Conservation (phyloP, 2,329 filamentous ascomycete species). For the Fusarium sp. region DNA sequence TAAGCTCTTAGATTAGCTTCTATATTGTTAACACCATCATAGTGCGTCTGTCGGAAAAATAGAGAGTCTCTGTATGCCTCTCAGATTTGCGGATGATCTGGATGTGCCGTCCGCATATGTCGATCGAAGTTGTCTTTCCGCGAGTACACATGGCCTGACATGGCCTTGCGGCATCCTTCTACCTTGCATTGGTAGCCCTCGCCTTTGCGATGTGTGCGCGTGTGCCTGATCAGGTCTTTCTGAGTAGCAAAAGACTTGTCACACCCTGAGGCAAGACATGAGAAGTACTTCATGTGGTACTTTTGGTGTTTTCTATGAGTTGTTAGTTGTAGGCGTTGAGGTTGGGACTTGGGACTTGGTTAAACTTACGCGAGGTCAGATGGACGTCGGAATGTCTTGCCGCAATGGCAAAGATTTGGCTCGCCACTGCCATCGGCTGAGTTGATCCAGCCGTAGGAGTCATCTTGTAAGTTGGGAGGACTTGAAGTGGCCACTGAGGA, state of each 20-base stretch:
- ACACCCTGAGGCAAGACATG: slow-evolving; percentile 39
- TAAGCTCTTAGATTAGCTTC: slow-evolving; percentile 12
- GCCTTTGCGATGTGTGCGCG: slow-evolving; percentile 41
- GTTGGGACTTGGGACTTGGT: background rate
- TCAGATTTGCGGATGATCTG: slow-evolving; percentile 39
- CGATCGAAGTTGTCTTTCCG: slow-evolving; percentile 44
- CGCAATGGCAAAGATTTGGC: slow-evolving; percentile 36
- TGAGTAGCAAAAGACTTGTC: slow-evolving; percentile 42
- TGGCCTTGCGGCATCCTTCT: slow-evolving; percentile 42
- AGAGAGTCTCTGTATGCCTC: slow-evolving; percentile 34
- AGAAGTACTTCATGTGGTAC: slow-evolving; percentile 44
- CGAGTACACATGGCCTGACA: slow-evolving; percentile 42
- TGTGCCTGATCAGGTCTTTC: slow-evolving; percentile 41
- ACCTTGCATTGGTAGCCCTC: slow-evolving; percentile 42
- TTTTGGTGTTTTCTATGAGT: slow-evolving; percentile 40
- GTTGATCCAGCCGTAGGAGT: slow-evolving; percentile 26
- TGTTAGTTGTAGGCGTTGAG: slow-evolving; percentile 1
- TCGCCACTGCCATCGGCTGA: slow-evolving; percentile 25
- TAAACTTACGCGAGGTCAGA: slow-evolving; percentile 41
- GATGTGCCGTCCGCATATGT: slow-evolving; percentile 43
- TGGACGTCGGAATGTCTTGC: slow-evolving; percentile 41
- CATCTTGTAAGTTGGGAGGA: slow-evolving; percentile 36
- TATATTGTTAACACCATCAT: background rate
- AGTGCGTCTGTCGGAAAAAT: slow-evolving; percentile 27
- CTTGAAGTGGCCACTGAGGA: slow-evolving; percentile 35